phyloP scores from a whole-genome alignment of 1,139 yeast species.

The Lodderomyces elongisporus region DNA sequence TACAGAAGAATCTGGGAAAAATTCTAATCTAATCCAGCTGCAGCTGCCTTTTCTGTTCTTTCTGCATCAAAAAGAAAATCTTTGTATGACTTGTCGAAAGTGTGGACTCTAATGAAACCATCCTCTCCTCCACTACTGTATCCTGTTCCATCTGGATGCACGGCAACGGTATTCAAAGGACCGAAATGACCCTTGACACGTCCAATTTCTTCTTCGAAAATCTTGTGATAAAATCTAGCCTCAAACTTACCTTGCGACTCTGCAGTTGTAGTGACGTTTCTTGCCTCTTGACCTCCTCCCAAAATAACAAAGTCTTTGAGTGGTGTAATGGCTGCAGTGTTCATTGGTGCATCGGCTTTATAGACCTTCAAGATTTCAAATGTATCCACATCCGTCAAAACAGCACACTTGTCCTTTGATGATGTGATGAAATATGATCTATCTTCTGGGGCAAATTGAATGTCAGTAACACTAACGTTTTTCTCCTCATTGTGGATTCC shows the following conservation, averaged over 20 bases:
- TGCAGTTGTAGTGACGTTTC: slow-evolving; percentile 94
- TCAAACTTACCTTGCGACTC: slow-evolving; percentile 95
- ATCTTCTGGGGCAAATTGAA: slow-evolving; percentile 82
- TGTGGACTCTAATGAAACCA: slow-evolving; percentile 92
- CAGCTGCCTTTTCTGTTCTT: slow-evolving; percentile 59
- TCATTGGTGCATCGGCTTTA: slow-evolving; percentile 89
- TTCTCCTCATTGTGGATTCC: slow-evolving; percentile 57
- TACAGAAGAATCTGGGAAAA: no score
- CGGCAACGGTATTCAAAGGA: slow-evolving; percentile 90
- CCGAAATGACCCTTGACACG: slow-evolving; percentile 99
- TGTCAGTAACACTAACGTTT: slow-evolving; percentile 59
- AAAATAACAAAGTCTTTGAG: slow-evolving; percentile 84
- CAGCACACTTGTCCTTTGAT: slow-evolving; percentile 89
- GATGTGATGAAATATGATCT: slow-evolving; percentile 85
- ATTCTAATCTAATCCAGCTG: no score
- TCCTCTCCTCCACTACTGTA: slow-evolving; percentile 98
- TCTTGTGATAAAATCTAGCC: slow-evolving; percentile 92
- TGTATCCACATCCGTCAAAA: slow-evolving; percentile 71
- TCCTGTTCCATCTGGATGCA: slow-evolving; percentile 90
- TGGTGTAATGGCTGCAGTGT: slow-evolving; percentile 93
- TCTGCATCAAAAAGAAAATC: slow-evolving; percentile 93
- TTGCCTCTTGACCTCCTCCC: slow-evolving; percentile 99
- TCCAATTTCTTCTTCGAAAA: slow-evolving; percentile 93
- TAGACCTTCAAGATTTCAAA: slow-evolving; percentile 69
- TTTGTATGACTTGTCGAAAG: slow-evolving; percentile 85